phyloP scores from a whole-genome alignment of 2,329 filamentous ascomycete species.

The Penicillium sp. region DNA sequence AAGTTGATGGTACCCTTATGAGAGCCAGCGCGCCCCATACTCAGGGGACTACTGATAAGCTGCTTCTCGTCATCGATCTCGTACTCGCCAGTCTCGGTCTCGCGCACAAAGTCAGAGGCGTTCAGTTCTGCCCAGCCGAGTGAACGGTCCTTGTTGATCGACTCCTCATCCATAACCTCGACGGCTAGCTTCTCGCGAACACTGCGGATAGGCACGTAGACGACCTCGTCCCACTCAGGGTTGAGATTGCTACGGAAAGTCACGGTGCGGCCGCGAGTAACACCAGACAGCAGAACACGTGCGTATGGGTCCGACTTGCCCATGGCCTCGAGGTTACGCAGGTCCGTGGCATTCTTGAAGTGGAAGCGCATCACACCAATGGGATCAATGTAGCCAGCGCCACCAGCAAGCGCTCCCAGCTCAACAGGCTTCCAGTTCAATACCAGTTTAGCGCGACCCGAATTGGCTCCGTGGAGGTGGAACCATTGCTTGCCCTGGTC shows the following conservation, averaged over 20 bases:
- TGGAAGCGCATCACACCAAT: slow-evolving; percentile 94
- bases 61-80: slow-evolving; percentile 71
- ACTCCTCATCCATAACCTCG: slow-evolving; percentile 97
- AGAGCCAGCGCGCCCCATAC: slow-evolving; percentile 60
- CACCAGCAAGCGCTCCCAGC: slow-evolving; percentile 68
- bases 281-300: slow-evolving; percentile 79
- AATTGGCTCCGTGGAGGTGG: slow-evolving; percentile 72
- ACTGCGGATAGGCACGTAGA: slow-evolving; percentile 88
- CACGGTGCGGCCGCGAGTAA: slow-evolving; percentile 86
- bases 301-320: slow-evolving; percentile 97
- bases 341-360: slow-evolving; percentile 72
- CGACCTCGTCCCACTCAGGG: slow-evolving; percentile 90
- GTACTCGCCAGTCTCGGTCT: slow-evolving; percentile 77
- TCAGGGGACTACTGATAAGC: slow-evolving; percentile 61
- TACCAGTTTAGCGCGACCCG: slow-evolving; percentile 81
- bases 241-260: slow-evolving; percentile 95
- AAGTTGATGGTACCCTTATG: slow-evolving; percentile 78
- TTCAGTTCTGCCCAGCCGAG: slow-evolving; percentile 75
- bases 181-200: slow-evolving; percentile 74
- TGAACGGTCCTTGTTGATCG: slow-evolving; percentile 81
- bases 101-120: slow-evolving; percentile 70
- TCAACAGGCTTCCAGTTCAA: slow-evolving; percentile 94
- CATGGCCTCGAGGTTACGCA: slow-evolving; percentile 89
- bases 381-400: slow-evolving; percentile 84
- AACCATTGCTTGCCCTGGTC: slow-evolving; percentile 96